Conservation (phyloP, 768 basidiomycete genomes). For the Crucibulum laeve region DNA sequence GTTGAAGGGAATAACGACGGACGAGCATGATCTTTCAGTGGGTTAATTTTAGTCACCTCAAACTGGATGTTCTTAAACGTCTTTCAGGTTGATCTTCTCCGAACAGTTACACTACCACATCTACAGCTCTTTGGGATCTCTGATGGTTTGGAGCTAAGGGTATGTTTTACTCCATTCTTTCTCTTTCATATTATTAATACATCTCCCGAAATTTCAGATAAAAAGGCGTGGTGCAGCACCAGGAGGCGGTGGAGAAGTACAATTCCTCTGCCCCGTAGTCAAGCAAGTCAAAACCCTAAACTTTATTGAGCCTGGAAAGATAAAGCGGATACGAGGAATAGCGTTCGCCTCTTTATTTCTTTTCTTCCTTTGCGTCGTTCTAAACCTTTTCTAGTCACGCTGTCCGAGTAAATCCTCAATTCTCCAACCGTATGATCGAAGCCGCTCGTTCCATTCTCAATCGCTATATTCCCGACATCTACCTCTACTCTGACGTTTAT, state of each 20-base stretch:
- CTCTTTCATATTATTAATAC: not conserved
- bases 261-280: constrained; percentile 90
- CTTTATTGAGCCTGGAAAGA: constrained; percentile 87
- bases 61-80: constrained; percentile 3
- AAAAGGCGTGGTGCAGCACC: constrained; percentile 93
- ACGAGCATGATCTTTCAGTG: constrained; percentile 89
- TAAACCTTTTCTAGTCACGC: constrained; percentile 61
- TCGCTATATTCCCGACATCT: constrained; percentile 96
- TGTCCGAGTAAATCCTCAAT: constrained; percentile 94
- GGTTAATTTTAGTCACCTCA: constrained; percentile 6
- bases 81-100: constrained; percentile 74
- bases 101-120: constrained; percentile 89
- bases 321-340: constrained; percentile 92
- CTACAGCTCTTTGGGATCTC: constrained; percentile 87
- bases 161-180: constrained; percentile 24
- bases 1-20: constrained; percentile 87
- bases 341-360: constrained; percentile 55
- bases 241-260: constrained; percentile 87
- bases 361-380: not conserved
- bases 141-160: constrained; percentile 86
- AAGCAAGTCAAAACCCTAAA: constrained; percentile 90
- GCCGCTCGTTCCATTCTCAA: constrained; percentile 89
- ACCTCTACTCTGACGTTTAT: constrained; percentile 97
- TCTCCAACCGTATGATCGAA: constrained; percentile 97
- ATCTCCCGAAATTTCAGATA: constrained; percentile 49